Conservation (phyloP, 2,329 filamentous ascomycete species). For the Parafenestella ontariensis region DNA sequence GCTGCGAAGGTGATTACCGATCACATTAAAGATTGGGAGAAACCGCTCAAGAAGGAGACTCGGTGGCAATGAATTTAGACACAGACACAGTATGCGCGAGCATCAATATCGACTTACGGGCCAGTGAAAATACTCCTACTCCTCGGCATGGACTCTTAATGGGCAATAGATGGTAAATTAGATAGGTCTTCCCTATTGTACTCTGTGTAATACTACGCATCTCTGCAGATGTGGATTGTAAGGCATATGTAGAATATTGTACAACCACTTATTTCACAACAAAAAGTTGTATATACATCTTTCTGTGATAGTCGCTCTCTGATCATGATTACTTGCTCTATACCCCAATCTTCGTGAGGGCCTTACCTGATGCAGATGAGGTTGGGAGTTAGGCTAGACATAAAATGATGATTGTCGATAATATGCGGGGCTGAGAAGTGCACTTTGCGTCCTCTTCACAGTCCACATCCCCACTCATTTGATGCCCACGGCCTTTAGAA, state of each 20-base stretch:
- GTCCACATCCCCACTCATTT: slow-evolving; percentile 22
- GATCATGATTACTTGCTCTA: neutral
- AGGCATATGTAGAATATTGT: slow-evolving; percentile 2
- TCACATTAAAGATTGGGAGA: slow-evolving; percentile 82
- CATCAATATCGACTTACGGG: neutral
- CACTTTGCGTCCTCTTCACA: too few species aligned
- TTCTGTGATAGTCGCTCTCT: neutral
- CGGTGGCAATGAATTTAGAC: slow-evolving; percentile 37
- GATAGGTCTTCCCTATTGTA: neutral
- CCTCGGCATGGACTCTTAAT: neutral
- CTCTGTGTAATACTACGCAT: neutral
- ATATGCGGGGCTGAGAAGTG: too few species aligned
- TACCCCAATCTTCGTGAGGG: neutral
- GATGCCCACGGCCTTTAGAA: slow-evolving; percentile 45
- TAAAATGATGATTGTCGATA: too few species aligned
- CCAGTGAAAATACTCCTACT: neutral
- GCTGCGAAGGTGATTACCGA: slow-evolving; percentile 83
- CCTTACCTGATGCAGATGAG: too few species aligned
- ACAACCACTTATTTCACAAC: neutral
- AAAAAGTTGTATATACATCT: neutral
- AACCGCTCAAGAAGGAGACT: slow-evolving; percentile 58
- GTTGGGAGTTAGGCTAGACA: neutral
- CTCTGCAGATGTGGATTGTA: neutral
- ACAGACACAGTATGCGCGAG: too few species aligned
- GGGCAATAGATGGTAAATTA: neutral